Evolutionary conservation across 2,329 filamentous ascomycete genomes (phyloP), one percentile per base, ranked within the genome.

Genomic region (Alternaria metachromatica): DNA sequence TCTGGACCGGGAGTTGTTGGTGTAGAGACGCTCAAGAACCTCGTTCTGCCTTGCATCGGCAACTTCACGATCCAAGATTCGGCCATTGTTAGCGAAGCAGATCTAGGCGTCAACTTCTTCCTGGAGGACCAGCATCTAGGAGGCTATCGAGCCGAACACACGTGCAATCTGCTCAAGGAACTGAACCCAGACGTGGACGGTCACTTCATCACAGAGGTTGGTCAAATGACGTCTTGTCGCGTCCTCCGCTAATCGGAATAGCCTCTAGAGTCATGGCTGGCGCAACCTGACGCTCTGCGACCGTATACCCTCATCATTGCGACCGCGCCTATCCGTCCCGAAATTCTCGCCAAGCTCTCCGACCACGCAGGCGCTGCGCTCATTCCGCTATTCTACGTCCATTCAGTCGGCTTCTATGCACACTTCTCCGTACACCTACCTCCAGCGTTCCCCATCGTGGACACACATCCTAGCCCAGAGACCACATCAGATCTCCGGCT

Each of bases 61-160:
- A 88, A 89, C 25, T 99, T 97, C 79, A 96, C 93, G 1, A 97
- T 99, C 65, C 90, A 92, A 56, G 96, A 99, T 74, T 89, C 91
- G 7, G 87, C 89, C 1, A 80, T 86, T 3, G 94, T 99, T n/a
- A 85, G 84, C 1, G 90, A 97, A 70, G 85, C 89, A 45, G 96
- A 99, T 74, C 84, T 99, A 44, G 96, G 96, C 5, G 91, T 97
- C 66, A 99, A 99, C 82, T 99, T 99, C 85, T 99, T 99, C 75
- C 85, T 99, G 0, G 93, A 97, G 65, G 89, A 96, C 72, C 84
- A 86, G 53, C 91, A 89, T 68, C 78, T 97, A 41, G 94, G 94
- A 57, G 90, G 89, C 73, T 89, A 89, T 25, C 89, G 96, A 70
- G 93, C 95, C 2, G 87, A 93, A 77, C 90, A 92, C 76, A 92